Percentiles rank a stretch among this genome's conserved stretches.
Evolutionary conservation across 1,284 basidiomycete species (phyloP).

Genomic region (Heliocybe sulcata): DNA sequence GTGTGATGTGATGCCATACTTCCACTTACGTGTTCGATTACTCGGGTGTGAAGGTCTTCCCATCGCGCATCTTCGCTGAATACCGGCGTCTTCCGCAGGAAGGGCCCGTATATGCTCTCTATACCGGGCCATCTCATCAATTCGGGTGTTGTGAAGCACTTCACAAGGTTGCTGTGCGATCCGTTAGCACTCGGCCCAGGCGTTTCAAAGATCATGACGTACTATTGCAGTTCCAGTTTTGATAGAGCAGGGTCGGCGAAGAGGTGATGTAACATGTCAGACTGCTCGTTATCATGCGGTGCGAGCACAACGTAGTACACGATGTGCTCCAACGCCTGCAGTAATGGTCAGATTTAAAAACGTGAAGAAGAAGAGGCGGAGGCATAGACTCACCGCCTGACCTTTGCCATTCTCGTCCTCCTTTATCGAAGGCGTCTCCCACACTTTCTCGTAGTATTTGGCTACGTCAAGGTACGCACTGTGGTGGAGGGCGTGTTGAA

Average conservation of each 20-base stretch:
- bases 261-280: slow-evolving; percentile 90
- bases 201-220: slow-evolving; percentile 23
- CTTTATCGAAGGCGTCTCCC: slow-evolving; percentile 92
- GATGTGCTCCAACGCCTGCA: slow-evolving; percentile 85
- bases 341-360: slow-evolving; percentile 6
- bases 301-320: slow-evolving; percentile 93
- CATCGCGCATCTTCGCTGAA: slow-evolving; percentile 81
- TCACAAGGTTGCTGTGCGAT: slow-evolving; percentile 78
- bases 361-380: slow-evolving; percentile 1
- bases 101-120: slow-evolving; percentile 81
- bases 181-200: slow-evolving; percentile 4
- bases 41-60: slow-evolving; percentile 93
- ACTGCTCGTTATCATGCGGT: slow-evolving; percentile 95
- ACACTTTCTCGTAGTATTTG: slow-evolving; percentile 93
- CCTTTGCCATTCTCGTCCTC: slow-evolving; percentile 70
- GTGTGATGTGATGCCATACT: background rate
- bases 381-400: slow-evolving; percentile 54
- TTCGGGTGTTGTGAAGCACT: slow-evolving; percentile 94
- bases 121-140: slow-evolving; percentile 99
- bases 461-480: slow-evolving; percentile 90
- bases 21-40: slow-evolving; percentile 95
- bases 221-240: slow-evolving; percentile 86
- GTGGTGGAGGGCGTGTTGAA: slow-evolving; percentile 84
- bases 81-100: slow-evolving; percentile 74
- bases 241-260: slow-evolving; percentile 72